Conservation (phyloP, 1,284 basidiomycete species). For the Cryptococcus jaspeensis region DNA sequence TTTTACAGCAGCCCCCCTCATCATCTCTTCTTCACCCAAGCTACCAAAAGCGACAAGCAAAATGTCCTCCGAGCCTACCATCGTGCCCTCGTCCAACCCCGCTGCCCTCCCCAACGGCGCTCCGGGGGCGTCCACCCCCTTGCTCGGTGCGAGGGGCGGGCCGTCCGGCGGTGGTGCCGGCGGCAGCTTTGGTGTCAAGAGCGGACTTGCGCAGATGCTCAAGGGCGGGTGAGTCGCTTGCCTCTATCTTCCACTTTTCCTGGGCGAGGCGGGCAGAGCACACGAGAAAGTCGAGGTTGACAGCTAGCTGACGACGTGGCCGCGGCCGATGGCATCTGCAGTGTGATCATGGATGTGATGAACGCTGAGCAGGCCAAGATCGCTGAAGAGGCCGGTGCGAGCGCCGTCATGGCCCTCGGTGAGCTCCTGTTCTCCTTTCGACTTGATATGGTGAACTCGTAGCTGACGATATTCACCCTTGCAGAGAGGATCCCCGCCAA, state of each 20-base stretch:
- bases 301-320: neutral
- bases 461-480: neutral
- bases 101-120: conserved; percentile 33
- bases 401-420: conserved; percentile 90
- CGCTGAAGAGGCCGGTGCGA: conserved; percentile 95
- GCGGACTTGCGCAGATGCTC: conserved; percentile 90
- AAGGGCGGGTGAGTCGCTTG: conserved; percentile 59
- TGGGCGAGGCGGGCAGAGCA: neutral
- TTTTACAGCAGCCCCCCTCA: too few relatives aligned
- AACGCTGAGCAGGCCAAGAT: conserved; percentile 70
- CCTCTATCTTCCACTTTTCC: neutral
- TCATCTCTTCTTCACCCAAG: too few relatives aligned
- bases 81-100: conserved; percentile 37
- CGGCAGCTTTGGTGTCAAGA: conserved; percentile 90
- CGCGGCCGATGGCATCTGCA: conserved; percentile 56
- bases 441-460: neutral
- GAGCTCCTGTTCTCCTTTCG: conserved; percentile 3
- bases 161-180: conserved; percentile 50
- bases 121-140: conserved; percentile 35
- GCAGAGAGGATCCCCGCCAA: conserved; percentile 90
- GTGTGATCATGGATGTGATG: conserved; percentile 87
- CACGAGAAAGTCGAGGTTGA: neutral
- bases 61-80: conserved; percentile 40
- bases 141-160: conserved; percentile 20
- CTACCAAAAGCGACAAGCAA: neutral